Conservation (phyloP, 257 asterid genomes). For the Anisodus acutangulus region DNA sequence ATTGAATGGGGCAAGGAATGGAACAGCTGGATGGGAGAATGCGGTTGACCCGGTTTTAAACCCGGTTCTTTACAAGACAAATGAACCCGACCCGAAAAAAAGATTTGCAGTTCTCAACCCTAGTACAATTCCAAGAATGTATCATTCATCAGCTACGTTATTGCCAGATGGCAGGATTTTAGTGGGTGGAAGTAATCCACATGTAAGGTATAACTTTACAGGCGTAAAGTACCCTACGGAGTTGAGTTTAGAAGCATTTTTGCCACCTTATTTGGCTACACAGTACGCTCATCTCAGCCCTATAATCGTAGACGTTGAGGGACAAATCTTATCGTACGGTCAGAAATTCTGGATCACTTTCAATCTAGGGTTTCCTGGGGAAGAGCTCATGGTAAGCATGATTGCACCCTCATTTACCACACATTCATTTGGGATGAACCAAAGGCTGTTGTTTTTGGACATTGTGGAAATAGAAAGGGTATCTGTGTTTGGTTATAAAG, state of each 20-base stretch:
- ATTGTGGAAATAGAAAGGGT: constrained; percentile 39
- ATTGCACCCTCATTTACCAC: constrained; percentile 81
- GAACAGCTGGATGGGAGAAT: constrained; percentile 41
- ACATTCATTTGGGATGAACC: constrained; percentile 80
- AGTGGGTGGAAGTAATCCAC: constrained; percentile 95
- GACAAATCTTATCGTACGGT: constrained; percentile 46
- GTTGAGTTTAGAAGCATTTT: constrained; percentile 63
- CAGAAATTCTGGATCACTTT: constrained; percentile 54
- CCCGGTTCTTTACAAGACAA: constrained; percentile 36
- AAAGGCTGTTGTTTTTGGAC: constrained; percentile 63
- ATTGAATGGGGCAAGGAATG: constrained; percentile 37
- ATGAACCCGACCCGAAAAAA: constrained; percentile 31
- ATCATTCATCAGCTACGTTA: constrained; percentile 69
- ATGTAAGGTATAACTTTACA: constrained; percentile 59
- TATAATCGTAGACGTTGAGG: constrained; percentile 41
- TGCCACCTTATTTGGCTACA: constrained; percentile 64
- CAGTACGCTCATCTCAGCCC: constrained; percentile 51
- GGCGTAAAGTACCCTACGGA: constrained; percentile 70
- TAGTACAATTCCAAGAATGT: constrained; percentile 57
- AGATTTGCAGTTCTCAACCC: constrained; percentile 64
- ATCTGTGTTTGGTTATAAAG: constrained; percentile 39
- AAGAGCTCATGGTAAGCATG: constrained; percentile 49
- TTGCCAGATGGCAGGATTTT: constrained; percentile 73
- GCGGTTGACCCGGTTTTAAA: constrained; percentile 32
- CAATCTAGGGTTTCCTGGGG: constrained; percentile 36